Conservation (phyloP, 257 asterid species). For the Scutellaria minor region DNA sequence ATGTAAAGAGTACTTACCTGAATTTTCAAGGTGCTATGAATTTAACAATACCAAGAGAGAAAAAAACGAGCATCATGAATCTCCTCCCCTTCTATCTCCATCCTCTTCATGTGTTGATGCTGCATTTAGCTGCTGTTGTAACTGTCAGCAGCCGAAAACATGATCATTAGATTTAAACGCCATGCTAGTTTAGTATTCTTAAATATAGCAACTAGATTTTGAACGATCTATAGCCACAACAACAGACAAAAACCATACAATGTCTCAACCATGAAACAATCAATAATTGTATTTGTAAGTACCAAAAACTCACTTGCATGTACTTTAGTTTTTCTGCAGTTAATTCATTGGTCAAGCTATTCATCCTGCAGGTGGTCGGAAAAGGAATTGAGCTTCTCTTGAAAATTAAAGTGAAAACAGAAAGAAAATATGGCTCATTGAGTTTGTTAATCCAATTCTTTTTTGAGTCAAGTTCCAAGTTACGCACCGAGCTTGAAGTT, state of each 20-base stretch:
- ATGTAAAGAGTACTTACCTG: conserved; percentile 41
- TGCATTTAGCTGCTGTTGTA: conserved; percentile 71
- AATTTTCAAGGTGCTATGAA: conserved; percentile 50
- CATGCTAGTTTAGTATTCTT: not conserved
- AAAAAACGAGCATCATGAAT: conserved; percentile 53
- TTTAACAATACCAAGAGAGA: conserved; percentile 37
- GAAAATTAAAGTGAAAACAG: not conserved
- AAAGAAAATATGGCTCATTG: conserved; percentile 5
- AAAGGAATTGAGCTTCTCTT: conserved; percentile 32
- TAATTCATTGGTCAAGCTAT: conserved; percentile 82
- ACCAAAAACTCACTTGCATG: conserved; percentile 65
- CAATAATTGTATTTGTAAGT: not conserved
- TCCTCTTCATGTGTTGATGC: conserved; percentile 62
- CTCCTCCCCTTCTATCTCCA: conserved; percentile 63
- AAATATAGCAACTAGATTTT: not conserved
- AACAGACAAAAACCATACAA: not conserved
- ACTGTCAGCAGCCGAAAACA: conserved; percentile 53
- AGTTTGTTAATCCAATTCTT: not conserved
- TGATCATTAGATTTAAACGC: not conserved
- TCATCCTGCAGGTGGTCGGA: conserved; percentile 66
- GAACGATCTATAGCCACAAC: not conserved
- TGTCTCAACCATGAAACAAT: not conserved
- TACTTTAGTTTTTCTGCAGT: conserved; percentile 72
- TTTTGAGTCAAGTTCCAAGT: not conserved
- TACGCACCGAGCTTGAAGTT: conserved; percentile 84